Evolutionary conservation across 371 early-diverging fungal species (phyloP).

Genomic region (Phascolomyces articulosus): DNA sequence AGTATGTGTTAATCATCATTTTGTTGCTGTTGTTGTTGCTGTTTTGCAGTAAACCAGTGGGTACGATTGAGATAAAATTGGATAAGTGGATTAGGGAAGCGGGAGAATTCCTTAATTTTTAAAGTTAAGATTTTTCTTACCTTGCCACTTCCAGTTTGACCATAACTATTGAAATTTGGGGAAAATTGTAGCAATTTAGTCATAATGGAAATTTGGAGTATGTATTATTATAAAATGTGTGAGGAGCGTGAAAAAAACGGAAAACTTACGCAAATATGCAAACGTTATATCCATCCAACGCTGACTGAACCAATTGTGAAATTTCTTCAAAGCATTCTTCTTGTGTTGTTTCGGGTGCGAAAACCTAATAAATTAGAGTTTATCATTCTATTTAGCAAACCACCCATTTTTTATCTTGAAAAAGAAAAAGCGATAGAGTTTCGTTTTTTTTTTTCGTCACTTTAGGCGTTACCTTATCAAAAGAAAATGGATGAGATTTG

Average conservation of each 20-base stretch:
- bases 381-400: background rate
- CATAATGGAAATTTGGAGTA: no score
- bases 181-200: background rate
- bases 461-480: conserved; percentile 76
- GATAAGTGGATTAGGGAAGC: no score
- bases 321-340: conserved; percentile 93
- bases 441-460: no score
- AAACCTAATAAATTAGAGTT: conserved; percentile 53
- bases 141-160: conserved; percentile 99
- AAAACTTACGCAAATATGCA: conserved; percentile 90
- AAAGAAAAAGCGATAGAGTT: no score
- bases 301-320: conserved; percentile 93
- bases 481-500: conserved; percentile 76
- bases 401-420: no score
- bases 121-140: conserved; percentile 12
- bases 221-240: no score
- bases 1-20: background rate
- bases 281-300: conserved; percentile 97
- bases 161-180: conserved; percentile 53
- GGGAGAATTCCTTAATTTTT: no score
- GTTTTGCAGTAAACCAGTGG: no score
- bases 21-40: no score
- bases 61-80: no score
- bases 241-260: no score
- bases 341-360: conserved; percentile 76